These are phyloP conservation scores for Termitomyces sp. DNA, from an alignment of 768 basidiomycete genomes.

Conservation along the genomic window DNA sequence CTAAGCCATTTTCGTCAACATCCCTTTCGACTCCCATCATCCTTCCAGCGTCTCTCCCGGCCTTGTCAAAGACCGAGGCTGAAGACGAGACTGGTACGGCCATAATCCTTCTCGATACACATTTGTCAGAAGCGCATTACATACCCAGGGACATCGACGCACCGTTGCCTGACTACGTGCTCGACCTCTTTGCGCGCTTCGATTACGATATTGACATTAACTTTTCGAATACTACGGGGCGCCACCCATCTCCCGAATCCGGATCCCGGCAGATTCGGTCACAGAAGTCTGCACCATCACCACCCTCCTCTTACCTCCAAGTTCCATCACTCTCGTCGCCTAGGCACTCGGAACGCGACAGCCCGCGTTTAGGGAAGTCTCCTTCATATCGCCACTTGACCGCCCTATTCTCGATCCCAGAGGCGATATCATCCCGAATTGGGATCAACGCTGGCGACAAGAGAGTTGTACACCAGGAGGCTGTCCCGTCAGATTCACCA, in stretches of 20 bases:
- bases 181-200: constrained; percentile 16
- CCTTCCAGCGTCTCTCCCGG: not conserved
- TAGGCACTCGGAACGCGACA: not conserved
- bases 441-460: constrained; percentile 2
- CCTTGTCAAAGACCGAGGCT: not conserved
- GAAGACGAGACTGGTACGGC: constrained; percentile 11
- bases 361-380: not conserved
- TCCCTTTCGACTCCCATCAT: constrained; percentile 4
- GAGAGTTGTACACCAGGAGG: not conserved
- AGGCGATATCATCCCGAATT: constrained; percentile 12
- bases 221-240: not conserved
- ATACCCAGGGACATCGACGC: constrained; percentile 6
- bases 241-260: not conserved
- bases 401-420: constrained; percentile 8
- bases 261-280: not conserved
- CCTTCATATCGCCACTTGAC: constrained; percentile 3
- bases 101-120: constrained; percentile 10
- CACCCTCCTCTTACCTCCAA: constrained; percentile 7
- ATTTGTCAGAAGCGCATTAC: not conserved
- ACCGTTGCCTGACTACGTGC: constrained; percentile 16
- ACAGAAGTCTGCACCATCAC: not conserved
- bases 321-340: constrained; percentile 4
- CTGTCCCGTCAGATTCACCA: not conserved
- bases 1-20: constrained; percentile 4
- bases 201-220: constrained; percentile 6